phyloP scores from a whole-genome alignment of 441 rosid genomes.

The Gossypium gossypioides region DNA sequence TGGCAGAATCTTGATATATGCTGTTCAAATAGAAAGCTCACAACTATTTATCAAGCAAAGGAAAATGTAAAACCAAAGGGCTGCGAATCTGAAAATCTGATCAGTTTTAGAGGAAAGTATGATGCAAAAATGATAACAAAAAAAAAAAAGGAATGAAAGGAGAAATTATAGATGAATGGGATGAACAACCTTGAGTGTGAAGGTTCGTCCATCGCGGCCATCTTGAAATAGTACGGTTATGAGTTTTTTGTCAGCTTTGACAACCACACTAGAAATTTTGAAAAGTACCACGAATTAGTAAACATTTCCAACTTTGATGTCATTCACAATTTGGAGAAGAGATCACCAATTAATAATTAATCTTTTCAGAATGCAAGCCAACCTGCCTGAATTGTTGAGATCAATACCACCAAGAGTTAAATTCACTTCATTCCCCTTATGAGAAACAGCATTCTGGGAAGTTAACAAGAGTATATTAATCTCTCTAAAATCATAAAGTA shows the following conservation, averaged over 20 bases:
- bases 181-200: conserved; percentile 78
- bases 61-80: not conserved
- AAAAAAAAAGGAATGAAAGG: not conserved
- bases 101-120: not conserved
- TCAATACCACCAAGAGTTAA: conserved; percentile 98
- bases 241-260: conserved; percentile 90
- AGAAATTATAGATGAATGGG: not conserved
- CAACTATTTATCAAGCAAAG: not conserved
- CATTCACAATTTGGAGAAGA: conserved; percentile 14
- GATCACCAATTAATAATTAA: conserved; percentile 15
- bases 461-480: conserved; percentile 17
- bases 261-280: conserved; percentile 64
- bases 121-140: conserved; percentile 2
- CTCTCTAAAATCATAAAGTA: conserved; percentile 11
- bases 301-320: conserved; percentile 16
- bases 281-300: conserved; percentile 25
- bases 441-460: conserved; percentile 70
- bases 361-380: conserved; percentile 43
- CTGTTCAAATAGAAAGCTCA: not conserved
- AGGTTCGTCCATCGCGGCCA: conserved; percentile 95
- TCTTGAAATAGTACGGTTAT: conserved; percentile 92
- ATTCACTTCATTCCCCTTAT: conserved; percentile 86
- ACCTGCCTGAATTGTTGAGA: conserved; percentile 99
- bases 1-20: conserved; percentile 2
- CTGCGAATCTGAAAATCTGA: conserved; percentile 3